Base-by-base conservation (phyloP, 768 basidiomycete genomes). In the Leucocoprinus leucothites region DNA sequence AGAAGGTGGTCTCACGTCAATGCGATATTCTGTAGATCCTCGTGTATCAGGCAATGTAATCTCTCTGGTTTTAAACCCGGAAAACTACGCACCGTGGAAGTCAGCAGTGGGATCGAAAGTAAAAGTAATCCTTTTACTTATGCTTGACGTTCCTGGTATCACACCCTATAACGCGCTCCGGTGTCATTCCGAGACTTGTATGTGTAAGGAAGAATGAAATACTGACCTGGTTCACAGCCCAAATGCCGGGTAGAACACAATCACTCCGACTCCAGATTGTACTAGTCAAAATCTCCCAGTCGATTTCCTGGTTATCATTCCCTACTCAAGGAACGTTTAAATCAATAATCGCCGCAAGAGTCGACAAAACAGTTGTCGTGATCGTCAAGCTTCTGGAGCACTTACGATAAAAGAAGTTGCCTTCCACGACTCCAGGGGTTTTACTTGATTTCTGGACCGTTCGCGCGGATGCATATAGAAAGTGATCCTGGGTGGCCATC, bases 141-240 rank as follows among this genome's bases (percentile, higher is more conserved):
- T 65, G 14, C 60, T 53, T 14, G 56, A 21, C 34, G 55, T 50
- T 3, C 65, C 67, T 3, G 59, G 35, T 14, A 55, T 51, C 5
- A 66, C 56, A 42, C 64, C 58, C 69, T 70, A 24, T n/a, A n/a
- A 18, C 28, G 45, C 13, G 25, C n/a, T n/a, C n/a, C n/a, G 13
- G 26, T 3, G 24, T 22, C 21, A 21, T 22, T 13, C 16, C 9
- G 14, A 8, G 13, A 25, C 24, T 4, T 14, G 9, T n/a, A 3
- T 3, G 7, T 46, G 3, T 24, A 16, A 11, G 9, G 40, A 9
- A 16, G n/a, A n/a, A n/a, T n/a, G n/a, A n/a, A n/a, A n/a, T n/a
- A n/a, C n/a, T n/a, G n/a, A 68, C 70, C 55, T 72, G 67, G 41
- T 71, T 71, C 21, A 69, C 69, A 16, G 71, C 69, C 72, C 72